Evolutionary conservation across 1,284 basidiomycete genomes (phyloP).

Genomic region (Sanguinoderma infundibulare): DNA sequence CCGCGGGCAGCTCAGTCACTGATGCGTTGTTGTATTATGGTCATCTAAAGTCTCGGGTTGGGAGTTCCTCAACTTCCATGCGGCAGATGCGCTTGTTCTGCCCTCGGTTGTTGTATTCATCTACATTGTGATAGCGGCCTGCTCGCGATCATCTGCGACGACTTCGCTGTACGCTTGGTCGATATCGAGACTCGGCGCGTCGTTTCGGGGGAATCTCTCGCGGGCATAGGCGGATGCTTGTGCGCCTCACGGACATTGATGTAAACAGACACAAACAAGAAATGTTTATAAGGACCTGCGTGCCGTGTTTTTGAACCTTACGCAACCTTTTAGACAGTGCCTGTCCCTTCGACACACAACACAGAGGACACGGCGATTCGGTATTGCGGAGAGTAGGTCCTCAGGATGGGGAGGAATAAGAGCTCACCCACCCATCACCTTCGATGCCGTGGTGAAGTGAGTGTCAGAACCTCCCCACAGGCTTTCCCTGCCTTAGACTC

Average conservation of each 20-base stretch:
- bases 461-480: conserved; percentile 80
- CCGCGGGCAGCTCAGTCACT: neutral
- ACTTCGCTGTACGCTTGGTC: conserved; percentile 82
- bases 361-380: conserved; percentile 73
- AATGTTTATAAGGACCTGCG: conserved; percentile 12
- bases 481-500: conserved; percentile 1
- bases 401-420: conserved; percentile 55
- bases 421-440: conserved; percentile 55
- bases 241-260: neutral
- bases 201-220: conserved; percentile 49
- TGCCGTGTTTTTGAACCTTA: conserved; percentile 30
- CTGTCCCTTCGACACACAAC: conserved; percentile 52
- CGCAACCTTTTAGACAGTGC: conserved; percentile 82
- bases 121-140: conserved; percentile 88
- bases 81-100: conserved; percentile 72
- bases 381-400: conserved; percentile 64
- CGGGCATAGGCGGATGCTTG: no score
- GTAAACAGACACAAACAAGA: conserved; percentile 16
- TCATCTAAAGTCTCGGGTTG: neutral
- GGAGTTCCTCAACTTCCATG: conserved; percentile 45
- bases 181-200: conserved; percentile 91
- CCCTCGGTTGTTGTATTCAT: conserved; percentile 76
- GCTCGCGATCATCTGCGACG: conserved; percentile 87
- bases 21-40: neutral
- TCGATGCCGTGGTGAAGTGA: conserved; percentile 54